Conservation (phyloP, 2,329 filamentous ascomycete genomes). For the Talaromyces amestolkiae region DNA sequence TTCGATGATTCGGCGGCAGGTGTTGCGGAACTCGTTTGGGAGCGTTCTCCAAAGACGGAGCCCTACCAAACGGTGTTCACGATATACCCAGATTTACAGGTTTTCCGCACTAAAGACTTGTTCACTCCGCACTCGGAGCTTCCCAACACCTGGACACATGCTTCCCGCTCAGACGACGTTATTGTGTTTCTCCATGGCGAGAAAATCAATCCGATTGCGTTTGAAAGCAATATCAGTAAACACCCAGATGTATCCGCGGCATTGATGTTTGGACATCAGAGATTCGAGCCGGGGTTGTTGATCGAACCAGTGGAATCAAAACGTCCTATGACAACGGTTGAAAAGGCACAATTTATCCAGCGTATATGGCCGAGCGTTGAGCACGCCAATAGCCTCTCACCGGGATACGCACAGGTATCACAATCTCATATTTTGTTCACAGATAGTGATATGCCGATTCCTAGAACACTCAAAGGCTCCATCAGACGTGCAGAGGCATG, state of each 20-base stretch:
- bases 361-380: constrained; percentile 12
- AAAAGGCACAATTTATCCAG: constrained; percentile 10
- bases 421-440: constrained; percentile 10
- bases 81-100: background rate
- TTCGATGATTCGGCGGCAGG: background rate
- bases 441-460: background rate
- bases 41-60: constrained; percentile 1
- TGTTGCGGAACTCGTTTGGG: constrained; percentile 6
- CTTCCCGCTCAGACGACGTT: constrained; percentile 5
- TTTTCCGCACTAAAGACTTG: constrained; percentile 6
- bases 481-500: background rate
- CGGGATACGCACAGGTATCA: constrained; percentile 4
- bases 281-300: background rate
- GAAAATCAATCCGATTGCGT: constrained; percentile 4
- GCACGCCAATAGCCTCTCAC: constrained; percentile 1
- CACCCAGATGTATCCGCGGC: background rate
- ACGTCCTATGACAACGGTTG: background rate
- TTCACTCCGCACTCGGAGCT: background rate
- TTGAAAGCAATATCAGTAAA: background rate
- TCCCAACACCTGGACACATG: background rate
- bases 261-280: constrained; percentile 6
- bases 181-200: constrained; percentile 11
- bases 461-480: background rate
- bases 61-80: constrained; percentile 5
- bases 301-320: constrained; percentile 1